A percentile compares a stretch with the other conserved stretches of the same genome.
Conservation (phyloP, 2,329 filamentous ascomycete species). For the Juglanconis sp. region DNA sequence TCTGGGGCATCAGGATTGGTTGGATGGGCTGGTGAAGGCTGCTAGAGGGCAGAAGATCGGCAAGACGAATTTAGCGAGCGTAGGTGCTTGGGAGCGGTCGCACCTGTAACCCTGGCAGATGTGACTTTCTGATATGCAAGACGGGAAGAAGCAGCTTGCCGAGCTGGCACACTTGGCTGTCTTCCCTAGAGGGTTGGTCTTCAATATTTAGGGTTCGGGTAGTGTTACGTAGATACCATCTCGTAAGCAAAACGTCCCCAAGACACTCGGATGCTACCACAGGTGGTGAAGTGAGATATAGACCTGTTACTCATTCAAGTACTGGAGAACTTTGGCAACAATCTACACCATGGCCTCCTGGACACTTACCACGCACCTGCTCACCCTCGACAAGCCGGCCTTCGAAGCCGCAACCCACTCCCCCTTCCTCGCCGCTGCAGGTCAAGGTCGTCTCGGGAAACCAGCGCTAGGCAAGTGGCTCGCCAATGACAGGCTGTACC, state of each 20-base stretch:
- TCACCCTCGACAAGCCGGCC: conserved; percentile 42
- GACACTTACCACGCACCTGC: conserved; percentile 56
- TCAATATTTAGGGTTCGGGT: conserved; percentile 5
- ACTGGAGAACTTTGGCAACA: not conserved
- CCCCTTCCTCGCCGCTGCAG: conserved; percentile 63
- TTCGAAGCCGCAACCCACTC: conserved; percentile 60
- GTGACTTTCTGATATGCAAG: no score
- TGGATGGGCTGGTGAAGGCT: conserved; percentile 23
- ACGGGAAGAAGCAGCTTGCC: no score
- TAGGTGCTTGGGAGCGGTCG: conserved; percentile 8
- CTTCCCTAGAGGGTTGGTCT: not conserved
- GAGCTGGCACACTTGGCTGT: no score
- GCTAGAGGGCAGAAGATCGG: conserved; percentile 3
- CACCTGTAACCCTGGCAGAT: not conserved
- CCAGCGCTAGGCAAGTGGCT: conserved; percentile 62
- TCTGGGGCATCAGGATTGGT: conserved; percentile 28
- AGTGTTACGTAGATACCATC: not conserved
- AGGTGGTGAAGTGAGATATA: not conserved
- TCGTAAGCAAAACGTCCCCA: not conserved
- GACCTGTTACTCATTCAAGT: not conserved
- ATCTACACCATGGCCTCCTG: conserved; percentile 16
- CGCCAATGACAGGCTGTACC: conserved; percentile 68
- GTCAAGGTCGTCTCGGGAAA: conserved; percentile 57
- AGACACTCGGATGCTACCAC: not conserved
- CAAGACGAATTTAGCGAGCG: conserved; percentile 11